Evolutionary conservation across 768 basidiomycete species (phyloP).

Genomic region (Chiua virens): DNA sequence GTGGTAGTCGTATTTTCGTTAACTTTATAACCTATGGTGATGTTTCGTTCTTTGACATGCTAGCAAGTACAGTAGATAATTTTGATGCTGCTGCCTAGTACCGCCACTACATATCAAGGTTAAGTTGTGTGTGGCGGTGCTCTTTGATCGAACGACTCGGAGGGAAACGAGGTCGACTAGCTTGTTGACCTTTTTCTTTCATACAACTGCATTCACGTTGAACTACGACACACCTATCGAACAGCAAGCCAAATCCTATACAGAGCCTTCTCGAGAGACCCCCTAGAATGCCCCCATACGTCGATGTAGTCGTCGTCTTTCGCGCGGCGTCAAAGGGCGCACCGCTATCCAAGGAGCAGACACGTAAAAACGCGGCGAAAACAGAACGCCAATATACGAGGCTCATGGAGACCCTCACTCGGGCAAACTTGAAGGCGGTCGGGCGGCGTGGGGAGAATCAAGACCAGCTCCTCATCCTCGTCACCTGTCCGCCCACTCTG

Average conservation of each 20-base stretch:
- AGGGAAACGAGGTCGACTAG: no score
- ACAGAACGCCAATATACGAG: constrained; percentile 69
- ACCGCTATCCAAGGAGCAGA: constrained; percentile 59
- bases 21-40: no score
- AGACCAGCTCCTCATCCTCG: constrained; percentile 75
- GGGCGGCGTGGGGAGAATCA: constrained; percentile 75
- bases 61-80: no score
- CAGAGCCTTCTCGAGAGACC: neutral
- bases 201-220: constrained; percentile 2
- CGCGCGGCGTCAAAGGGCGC: constrained; percentile 42
- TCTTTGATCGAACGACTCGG: neutral
- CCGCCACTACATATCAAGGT: no score
- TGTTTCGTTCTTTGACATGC: no score
- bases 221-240: neutral
- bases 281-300: constrained; percentile 48
- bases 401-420: constrained; percentile 59
- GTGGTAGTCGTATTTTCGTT: neutral
- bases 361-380: constrained; percentile 58
- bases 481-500: constrained; percentile 63
- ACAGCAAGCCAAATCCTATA: neutral
- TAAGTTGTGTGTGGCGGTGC: neutral
- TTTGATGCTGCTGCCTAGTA: no score
- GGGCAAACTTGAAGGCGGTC: constrained; percentile 66
- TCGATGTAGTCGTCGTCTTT: constrained; percentile 77
- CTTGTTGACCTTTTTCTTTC: no score